Conservation (phyloP, 139 green algal species). For the Coelastrella sp. region DNA sequence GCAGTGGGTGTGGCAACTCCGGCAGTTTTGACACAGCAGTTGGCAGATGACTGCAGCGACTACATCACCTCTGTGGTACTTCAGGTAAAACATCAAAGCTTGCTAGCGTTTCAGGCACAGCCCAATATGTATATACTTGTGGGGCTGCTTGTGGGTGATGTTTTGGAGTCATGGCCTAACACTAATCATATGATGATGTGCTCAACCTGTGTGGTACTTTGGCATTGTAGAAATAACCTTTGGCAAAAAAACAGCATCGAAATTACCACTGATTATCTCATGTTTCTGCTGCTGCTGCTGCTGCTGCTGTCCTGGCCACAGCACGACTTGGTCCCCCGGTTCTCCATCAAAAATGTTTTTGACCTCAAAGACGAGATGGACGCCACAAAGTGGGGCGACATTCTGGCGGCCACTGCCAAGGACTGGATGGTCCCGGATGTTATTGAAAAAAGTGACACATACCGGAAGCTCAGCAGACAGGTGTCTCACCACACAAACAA, state of each 20-base stretch:
- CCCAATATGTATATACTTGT: not conserved
- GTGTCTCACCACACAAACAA: not conserved
- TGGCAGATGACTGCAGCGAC: slow-evolving; percentile 40
- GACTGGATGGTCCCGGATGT: slow-evolving; percentile 45
- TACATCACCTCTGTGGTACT: slow-evolving; percentile 50
- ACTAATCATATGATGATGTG: too few relatives aligned
- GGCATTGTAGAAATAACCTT: too few relatives aligned
- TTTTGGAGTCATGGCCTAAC: too few relatives aligned
- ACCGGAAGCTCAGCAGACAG: not conserved
- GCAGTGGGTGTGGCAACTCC: slow-evolving; percentile 46
- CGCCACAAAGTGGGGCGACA: slow-evolving; percentile 43
- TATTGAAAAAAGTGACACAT: slow-evolving; percentile 41
- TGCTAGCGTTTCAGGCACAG: not conserved
- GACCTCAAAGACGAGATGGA: slow-evolving; percentile 48
- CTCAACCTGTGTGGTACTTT: too few relatives aligned
- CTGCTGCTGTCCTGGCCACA: not conserved
- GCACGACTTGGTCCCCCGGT: slow-evolving; percentile 47
- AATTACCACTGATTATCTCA: not conserved
- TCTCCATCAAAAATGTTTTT: slow-evolving; percentile 52
- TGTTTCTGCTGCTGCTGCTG: not conserved
- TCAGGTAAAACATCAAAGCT: not conserved
- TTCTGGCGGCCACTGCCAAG: slow-evolving; percentile 6
- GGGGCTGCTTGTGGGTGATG: not conserved
- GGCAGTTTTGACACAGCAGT: slow-evolving; percentile 38
- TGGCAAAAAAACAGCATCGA: not conserved